Evolutionary conservation across 2,329 filamentous ascomycete species (phyloP).

Genomic region (Colletotrichum lentis): DNA sequence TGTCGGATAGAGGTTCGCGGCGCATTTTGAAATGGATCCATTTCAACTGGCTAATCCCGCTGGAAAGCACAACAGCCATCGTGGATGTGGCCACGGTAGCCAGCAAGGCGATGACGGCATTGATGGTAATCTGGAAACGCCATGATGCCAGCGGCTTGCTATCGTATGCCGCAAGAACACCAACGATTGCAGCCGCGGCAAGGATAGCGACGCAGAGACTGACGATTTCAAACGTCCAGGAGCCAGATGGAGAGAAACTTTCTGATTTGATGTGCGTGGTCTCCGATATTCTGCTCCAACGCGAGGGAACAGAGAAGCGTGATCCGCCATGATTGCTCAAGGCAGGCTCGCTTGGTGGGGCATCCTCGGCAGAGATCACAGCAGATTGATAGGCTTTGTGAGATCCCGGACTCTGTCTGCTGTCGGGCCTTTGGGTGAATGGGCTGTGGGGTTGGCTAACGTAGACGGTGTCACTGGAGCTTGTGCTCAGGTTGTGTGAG

Average conservation of each 20-base stretch:
- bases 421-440: slow-evolving; percentile 10
- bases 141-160: slow-evolving; percentile 43
- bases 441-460: slow-evolving; percentile 25
- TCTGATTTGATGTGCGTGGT: slow-evolving; percentile 21
- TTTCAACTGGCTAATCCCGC: slow-evolving; percentile 46
- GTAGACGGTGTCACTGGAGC: slow-evolving; percentile 27
- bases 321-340: slow-evolving; percentile 26
- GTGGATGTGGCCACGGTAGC: slow-evolving; percentile 44
- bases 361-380: slow-evolving; percentile 25
- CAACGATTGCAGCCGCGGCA: slow-evolving; percentile 44
- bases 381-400: slow-evolving; percentile 25
- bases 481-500: slow-evolving; percentile 31
- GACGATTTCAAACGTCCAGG: slow-evolving; percentile 44
- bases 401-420: slow-evolving; percentile 10
- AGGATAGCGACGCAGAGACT: slow-evolving; percentile 42
- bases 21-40: slow-evolving; percentile 47
- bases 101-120: slow-evolving; percentile 46
- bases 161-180: slow-evolving; percentile 45
- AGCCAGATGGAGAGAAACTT: slow-evolving; percentile 37
- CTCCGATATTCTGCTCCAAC: slow-evolving; percentile 30
- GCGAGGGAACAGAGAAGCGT: slow-evolving; percentile 23
- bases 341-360: slow-evolving; percentile 21
- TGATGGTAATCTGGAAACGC: slow-evolving; percentile 47
- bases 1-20: slow-evolving; percentile 44
- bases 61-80: slow-evolving; percentile 45